Evolutionary conservation across 2,329 filamentous ascomycete species (phyloP), one percentile per base, ranked within the genome.

Genomic region (Fusarium redolens): DNA sequence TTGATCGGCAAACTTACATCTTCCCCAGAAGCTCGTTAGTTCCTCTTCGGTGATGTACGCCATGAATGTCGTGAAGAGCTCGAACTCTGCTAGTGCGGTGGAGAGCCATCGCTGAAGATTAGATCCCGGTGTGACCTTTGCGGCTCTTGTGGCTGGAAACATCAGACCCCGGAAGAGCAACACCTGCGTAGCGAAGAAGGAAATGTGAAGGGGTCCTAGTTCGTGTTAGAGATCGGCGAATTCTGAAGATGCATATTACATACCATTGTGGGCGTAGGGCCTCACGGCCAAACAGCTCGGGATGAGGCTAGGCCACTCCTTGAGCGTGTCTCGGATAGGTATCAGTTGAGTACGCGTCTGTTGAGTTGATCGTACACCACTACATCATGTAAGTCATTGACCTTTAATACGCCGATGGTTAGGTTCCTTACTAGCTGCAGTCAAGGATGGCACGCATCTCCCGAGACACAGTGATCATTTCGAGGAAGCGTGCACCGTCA

Each of bases 121-220:
- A 1, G 82, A 84, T 4, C 75, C 73, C 0, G 81, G 78, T 2
- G 79, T 81, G 1, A 72, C 70, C 37, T 85, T 85, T 11, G 85
- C 81, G 4, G 77, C 78, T 55, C 81, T 82, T 4, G 83, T 85
- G 2, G 84, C 83, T 9, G 85, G 85, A 18, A 81, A 82, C 83
- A 86, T 86, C 3, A 86, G 78, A 0, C 83, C 84, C 7, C 85
- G 80, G 50, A 82, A 84, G 11, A 84, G 77, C 0, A 86, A 79
- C 4, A 82, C 82, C 51, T 85, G 80, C 5, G 81, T 77, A 31
- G 84, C 82, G 38, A 83, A 85, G 56, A 81, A 85, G 1, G 83
- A 79, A 1, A 86, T 75, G 57, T 86, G 82, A 4, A 86, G 77
- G 10, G 83, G 82, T 17, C 80, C 81, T 73, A 56, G 31, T 35